Evolutionary conservation across 192 early-diverging fungal species (phyloP).

Genomic region (Coemansia javaensis): DNA sequence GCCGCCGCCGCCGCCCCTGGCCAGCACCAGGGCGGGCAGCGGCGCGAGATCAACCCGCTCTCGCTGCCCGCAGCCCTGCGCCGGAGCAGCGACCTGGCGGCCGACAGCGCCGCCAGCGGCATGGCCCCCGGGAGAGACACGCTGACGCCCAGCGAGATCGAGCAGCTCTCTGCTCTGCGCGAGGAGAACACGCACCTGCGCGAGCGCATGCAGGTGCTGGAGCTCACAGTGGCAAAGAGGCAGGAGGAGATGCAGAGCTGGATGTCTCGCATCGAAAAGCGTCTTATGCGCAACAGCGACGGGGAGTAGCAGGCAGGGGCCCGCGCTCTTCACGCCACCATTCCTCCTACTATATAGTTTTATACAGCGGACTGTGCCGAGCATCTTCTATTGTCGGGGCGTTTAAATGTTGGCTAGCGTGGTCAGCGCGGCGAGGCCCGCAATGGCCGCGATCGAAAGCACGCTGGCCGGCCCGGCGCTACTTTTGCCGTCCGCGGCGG

Average conservation of each 20-base stretch:
- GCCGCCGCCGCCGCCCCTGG: slow-evolving; percentile 3
- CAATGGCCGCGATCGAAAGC: no score
- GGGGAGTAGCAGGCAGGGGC: background rate
- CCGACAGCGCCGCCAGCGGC: slow-evolving; percentile 17
- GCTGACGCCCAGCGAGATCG: slow-evolving; percentile 12
- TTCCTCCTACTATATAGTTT: no score
- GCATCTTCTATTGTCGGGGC: no score
- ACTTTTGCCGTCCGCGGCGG: background rate
- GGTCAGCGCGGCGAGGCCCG: no score
- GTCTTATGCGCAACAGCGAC: slow-evolving; percentile 9
- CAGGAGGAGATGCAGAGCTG: slow-evolving; percentile 39
- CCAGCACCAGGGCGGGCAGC: background rate
- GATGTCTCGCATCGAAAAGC: slow-evolving; percentile 40
- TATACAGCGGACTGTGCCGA: no score
- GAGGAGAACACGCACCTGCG: slow-evolving; percentile 36
- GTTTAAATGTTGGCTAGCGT: no score
- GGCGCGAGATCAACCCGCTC: slow-evolving; percentile 9
- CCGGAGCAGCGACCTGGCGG: slow-evolving; percentile 18
- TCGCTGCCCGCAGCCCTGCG: slow-evolving; percentile 4
- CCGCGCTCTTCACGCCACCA: no score
- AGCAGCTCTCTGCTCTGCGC: slow-evolving; percentile 25
- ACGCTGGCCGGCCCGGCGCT: background rate
- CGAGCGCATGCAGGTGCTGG: slow-evolving; percentile 28
- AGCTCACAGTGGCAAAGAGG: slow-evolving; percentile 32
- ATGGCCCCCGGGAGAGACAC: slow-evolving; percentile 24